These are phyloP conservation scores for Fusarium sp. DNA, from an alignment of 2,329 filamentous ascomycete genomes.

Conservation along the genomic window DNA sequence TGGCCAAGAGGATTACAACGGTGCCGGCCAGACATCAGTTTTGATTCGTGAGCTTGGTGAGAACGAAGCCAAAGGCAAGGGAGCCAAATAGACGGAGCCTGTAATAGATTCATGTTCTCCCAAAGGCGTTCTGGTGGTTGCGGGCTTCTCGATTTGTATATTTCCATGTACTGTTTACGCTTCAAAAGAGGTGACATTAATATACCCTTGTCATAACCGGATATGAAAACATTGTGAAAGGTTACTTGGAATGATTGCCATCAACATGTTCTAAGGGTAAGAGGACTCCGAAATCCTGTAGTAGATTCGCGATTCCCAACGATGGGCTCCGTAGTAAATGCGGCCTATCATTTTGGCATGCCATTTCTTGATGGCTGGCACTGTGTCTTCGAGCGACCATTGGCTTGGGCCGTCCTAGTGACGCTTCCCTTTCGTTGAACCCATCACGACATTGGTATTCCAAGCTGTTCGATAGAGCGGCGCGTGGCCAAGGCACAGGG, in stretches of 20 bases:
- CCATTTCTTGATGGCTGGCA: not conserved
- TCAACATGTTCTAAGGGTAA: not conserved
- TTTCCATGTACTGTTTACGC: constrained; percentile 37
- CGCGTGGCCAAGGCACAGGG: not conserved
- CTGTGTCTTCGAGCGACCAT: constrained; percentile 3
- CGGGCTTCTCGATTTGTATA: constrained; percentile 44
- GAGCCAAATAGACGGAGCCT: constrained; percentile 66
- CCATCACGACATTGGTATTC: constrained; percentile 50
- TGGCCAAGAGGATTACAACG: constrained; percentile 81
- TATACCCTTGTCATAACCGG: constrained; percentile 49
- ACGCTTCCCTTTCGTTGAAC: constrained; percentile 44
- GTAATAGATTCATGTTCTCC: constrained; percentile 36
- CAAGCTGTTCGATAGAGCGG: constrained; percentile 8
- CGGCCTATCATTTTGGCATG: not conserved
- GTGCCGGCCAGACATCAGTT: constrained; percentile 79
- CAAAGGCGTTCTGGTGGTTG: constrained; percentile 50
- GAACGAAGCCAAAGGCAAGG: constrained; percentile 88
- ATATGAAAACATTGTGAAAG: constrained; percentile 1
- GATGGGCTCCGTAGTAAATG: constrained; percentile 11
- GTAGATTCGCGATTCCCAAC: constrained; percentile 4
- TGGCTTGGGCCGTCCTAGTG: constrained; percentile 21
- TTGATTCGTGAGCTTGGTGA: constrained; percentile 87
- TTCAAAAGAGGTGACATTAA: constrained; percentile 45
- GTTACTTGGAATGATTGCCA: not conserved
- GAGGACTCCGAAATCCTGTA: not conserved